These are phyloP conservation scores for Linaria vulgaris DNA, from an alignment of 257 asterid species.

Conservation along the genomic window DNA sequence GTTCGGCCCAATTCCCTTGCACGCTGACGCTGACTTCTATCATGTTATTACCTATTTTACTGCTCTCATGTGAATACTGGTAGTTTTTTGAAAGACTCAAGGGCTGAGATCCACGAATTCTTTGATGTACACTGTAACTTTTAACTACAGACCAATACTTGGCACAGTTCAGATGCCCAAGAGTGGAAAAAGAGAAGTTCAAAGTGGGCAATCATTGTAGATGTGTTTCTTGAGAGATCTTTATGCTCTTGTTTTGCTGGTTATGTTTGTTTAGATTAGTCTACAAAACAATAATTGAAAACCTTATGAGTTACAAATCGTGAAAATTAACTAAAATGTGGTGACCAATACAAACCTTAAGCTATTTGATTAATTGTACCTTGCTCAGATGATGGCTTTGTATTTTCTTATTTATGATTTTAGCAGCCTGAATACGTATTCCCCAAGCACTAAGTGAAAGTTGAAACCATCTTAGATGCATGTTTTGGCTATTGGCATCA, in stretches of 20 bases:
- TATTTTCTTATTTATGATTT: too few species aligned
- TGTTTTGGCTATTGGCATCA: too few species aligned
- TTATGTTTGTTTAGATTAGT: too few species aligned
- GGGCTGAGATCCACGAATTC: constrained; percentile 44
- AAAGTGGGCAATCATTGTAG: constrained; percentile 29
- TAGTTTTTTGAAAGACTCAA: constrained; percentile 37
- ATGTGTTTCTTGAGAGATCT: constrained; percentile 23
- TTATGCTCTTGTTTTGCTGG: constrained; percentile 12
- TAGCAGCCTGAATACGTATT: too few species aligned
- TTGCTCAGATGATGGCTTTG: too few species aligned
- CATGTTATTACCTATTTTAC: constrained; percentile 30
- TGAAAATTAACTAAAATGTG: too few species aligned
- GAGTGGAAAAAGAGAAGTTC: constrained; percentile 26
- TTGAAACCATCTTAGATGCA: too few species aligned
- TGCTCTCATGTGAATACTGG: constrained; percentile 39
- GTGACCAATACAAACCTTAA: too few species aligned
- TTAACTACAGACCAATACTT: constrained; percentile 45
- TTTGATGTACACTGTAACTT: constrained; percentile 51
- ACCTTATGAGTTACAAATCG: too few species aligned
- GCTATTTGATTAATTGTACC: too few species aligned
- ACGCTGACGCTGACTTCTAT: constrained; percentile 37
- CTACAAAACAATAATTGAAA: too few species aligned
- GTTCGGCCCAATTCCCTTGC: constrained; percentile 52
- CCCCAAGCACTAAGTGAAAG: too few species aligned
- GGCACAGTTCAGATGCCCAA: constrained; percentile 35